Evolutionary conservation across 805 yeast species (phyloP).

Genomic region (Lipomyces spencermartinsiae): DNA sequence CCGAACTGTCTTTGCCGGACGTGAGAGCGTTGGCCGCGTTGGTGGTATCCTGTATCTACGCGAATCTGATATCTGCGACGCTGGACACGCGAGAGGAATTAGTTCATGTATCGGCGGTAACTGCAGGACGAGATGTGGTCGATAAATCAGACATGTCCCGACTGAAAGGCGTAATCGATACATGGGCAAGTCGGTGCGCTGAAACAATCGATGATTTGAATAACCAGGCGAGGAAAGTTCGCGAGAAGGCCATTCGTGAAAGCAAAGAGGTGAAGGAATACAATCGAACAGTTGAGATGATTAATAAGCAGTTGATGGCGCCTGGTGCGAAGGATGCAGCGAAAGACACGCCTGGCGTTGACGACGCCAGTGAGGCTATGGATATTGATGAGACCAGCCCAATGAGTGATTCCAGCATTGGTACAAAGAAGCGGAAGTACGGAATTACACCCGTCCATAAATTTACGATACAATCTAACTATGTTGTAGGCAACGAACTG

Average conservation of each 20-base stretch:
- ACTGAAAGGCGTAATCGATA: constrained; percentile 22
- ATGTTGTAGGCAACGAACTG: constrained; percentile 14
- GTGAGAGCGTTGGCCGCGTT: constrained; percentile 16
- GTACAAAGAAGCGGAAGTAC: constrained; percentile 35
- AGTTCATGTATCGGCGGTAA: constrained; percentile 26
- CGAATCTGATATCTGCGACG: constrained; percentile 27
- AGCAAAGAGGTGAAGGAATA: constrained; percentile 29
- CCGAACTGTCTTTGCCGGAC: constrained; percentile 22
- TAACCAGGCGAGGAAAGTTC: constrained; percentile 19
- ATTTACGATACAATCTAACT: background rate
- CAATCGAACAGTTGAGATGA: constrained; percentile 25
- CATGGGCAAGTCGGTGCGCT: constrained; percentile 28
- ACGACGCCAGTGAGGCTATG: constrained; percentile 32
- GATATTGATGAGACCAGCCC: constrained; percentile 42
- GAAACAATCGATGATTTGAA: constrained; percentile 21
- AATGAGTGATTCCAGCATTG: constrained; percentile 24
- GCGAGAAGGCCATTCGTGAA: constrained; percentile 19
- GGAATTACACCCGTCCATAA: constrained; percentile 5
- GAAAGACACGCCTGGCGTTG: background rate
- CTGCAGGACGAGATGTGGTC: constrained; percentile 32
- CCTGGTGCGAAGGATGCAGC: constrained; percentile 9
- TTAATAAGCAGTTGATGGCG: constrained; percentile 23
- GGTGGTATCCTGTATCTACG: constrained; percentile 29
- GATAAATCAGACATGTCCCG: constrained; percentile 10
- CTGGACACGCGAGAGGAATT: constrained; percentile 32